These are phyloP conservation scores for Emergomyces orientalis DNA, from an alignment of 2,329 filamentous ascomycete species.

Conservation along the genomic window DNA sequence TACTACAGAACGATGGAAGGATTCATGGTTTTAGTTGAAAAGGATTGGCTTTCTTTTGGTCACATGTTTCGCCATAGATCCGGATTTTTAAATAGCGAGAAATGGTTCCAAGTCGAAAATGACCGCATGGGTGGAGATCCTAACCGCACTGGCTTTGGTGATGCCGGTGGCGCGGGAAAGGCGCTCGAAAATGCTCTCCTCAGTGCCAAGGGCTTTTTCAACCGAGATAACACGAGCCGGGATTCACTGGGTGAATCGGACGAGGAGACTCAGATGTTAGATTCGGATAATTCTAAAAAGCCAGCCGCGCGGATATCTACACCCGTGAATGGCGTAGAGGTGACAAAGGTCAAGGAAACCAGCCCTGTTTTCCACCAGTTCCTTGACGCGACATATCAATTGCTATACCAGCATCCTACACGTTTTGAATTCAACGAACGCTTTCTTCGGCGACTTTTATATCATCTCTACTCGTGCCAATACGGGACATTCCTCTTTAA, in stretches of 20 bases:
- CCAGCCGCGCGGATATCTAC: slow-evolving; percentile 25
- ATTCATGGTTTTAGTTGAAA: slow-evolving; percentile 89
- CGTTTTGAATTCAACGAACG: slow-evolving; percentile 96
- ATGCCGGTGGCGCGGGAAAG: slow-evolving; percentile 48
- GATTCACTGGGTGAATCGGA: slow-evolving; percentile 56
- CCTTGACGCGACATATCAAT: slow-evolving; percentile 84
- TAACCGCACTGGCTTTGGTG: slow-evolving; percentile 31
- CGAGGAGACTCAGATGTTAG: slow-evolving; percentile 41
- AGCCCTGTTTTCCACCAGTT: slow-evolving; percentile 98
- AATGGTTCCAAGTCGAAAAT: slow-evolving; percentile 85
- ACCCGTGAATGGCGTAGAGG: slow-evolving; percentile 48
- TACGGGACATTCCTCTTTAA: slow-evolving; percentile 97
- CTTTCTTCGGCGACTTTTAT: slow-evolving; percentile 78
- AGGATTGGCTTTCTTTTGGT: slow-evolving; percentile 95
- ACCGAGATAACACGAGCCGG: slow-evolving; percentile 61
- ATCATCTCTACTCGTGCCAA: slow-evolving; percentile 91
- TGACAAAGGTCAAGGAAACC: slow-evolving; percentile 72
- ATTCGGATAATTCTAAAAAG: slow-evolving; percentile 39
- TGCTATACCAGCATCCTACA: slow-evolving; percentile 73
- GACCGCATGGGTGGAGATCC: slow-evolving; percentile 57
- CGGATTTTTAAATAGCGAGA: slow-evolving; percentile 78
- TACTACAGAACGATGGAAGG: slow-evolving; percentile 91
- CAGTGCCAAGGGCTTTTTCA: slow-evolving; percentile 83
- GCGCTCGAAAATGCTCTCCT: slow-evolving; percentile 77
- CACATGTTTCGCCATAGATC: slow-evolving; percentile 96